Evolutionary conservation across 2,329 filamentous ascomycete species (phyloP), one percentile per base, ranked within the genome.

Genomic region (Sarocladium brachiariae): DNA sequence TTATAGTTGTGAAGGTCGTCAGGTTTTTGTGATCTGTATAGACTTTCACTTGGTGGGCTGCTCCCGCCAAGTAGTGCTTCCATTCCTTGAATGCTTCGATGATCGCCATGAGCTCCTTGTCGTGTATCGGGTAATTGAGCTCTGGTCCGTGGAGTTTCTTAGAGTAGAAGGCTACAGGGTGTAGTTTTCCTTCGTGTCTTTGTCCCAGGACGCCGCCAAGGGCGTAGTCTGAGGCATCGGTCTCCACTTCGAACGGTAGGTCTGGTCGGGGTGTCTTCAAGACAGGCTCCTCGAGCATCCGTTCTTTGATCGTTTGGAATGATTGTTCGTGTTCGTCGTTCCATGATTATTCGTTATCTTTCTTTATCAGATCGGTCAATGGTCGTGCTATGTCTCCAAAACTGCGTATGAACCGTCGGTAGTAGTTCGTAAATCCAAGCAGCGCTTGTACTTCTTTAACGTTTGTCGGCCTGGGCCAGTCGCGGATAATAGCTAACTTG

Each of bases 1-100:
- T 43, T 10, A 23, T 43, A 43, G 38, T 43, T 49, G n/a, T 8
- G 51, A 51, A 43, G 37, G 25, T 39, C 18, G 37, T 25, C 9
- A 51, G 21, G 25, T 45, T 51, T 23, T 46, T 45, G 34, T 45
- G 30, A 51, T 51, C 25, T 46, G 27, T 50, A 18, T 56, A 54
- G 43, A 54, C 24, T 7, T 52, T 43, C 25, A 49, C 34, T 53
- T n/a, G 57, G 38, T 48, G 16, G 35, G 14, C 19, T 38, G 38
- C 38, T 57, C n/a, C 53, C 56, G 51, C 1, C 53, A 52, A 14
- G 10, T 39, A 23, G 56, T 60, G 52, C 61, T 59, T 19, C 59
- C 55, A 53, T 53, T 47, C 39, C 23, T 43, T 38, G 38, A 53
- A 39, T 46, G 34, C 31, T 27, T 50, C 24, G n/a, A 53, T 41